Conservation (phyloP, 75 land plant genomes). For the Gnetum montanum region DNA sequence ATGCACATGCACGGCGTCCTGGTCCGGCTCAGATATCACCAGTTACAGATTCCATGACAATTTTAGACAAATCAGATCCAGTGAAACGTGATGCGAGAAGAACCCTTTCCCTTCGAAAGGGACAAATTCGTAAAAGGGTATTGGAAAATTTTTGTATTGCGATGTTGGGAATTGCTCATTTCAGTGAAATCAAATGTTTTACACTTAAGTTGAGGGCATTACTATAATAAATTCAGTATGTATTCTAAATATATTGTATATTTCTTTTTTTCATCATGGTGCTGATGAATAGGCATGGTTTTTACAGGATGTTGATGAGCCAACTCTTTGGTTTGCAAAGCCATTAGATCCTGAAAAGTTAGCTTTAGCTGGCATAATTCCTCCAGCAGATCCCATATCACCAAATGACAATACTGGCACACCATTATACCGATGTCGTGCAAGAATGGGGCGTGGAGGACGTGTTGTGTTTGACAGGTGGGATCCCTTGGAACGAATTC, state of each 20-base stretch:
- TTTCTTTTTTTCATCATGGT: not conserved
- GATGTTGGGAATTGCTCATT: no score
- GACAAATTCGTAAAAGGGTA: constrained; percentile 50
- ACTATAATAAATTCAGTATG: no score
- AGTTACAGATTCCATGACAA: constrained; percentile 20
- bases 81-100: constrained; percentile 32
- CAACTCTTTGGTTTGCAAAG: constrained; percentile 72
- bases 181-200: no score
- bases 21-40: constrained; percentile 16
- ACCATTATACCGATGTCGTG: constrained; percentile 34
- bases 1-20: constrained; percentile 19
- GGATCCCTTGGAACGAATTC: constrained; percentile 60
- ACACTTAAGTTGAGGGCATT: no score
- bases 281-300: no score
- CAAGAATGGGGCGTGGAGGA: constrained; percentile 90
- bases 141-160: no score
- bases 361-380: constrained; percentile 65
- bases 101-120: constrained; percentile 10
- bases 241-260: no score
- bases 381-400: constrained; percentile 33
- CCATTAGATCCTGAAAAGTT: constrained; percentile 61
- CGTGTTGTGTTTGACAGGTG: constrained; percentile 89
- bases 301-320: constrained; percentile 68
- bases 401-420: constrained; percentile 21
- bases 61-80: constrained; percentile 13